A percentile compares a stretch with the other conserved stretches of the same genome.
Conservation (phyloP, 2,329 filamentous ascomycete species). For the Trichoderma sp. region DNA sequence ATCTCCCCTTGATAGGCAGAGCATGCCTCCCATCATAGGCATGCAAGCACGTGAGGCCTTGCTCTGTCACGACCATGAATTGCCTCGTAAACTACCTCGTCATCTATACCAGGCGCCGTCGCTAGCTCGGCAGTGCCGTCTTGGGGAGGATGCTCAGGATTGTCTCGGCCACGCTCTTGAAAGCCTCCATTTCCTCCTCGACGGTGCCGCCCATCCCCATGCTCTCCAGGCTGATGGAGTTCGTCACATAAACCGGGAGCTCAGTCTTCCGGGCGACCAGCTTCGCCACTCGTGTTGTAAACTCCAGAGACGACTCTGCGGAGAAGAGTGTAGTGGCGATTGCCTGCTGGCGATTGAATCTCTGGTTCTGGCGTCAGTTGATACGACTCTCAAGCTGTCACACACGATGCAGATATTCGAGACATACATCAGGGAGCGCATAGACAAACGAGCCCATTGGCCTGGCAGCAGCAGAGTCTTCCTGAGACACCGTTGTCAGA, state of each 20-base stretch:
- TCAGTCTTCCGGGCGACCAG: conserved; percentile 70
- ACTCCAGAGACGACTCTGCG: conserved; percentile 74
- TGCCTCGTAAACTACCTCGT: neutral
- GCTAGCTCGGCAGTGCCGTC: neutral
- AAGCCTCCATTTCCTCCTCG: conserved; percentile 92
- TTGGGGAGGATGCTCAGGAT: conserved; percentile 38
- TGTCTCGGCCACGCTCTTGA: conserved; percentile 69
- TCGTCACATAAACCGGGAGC: conserved; percentile 84
- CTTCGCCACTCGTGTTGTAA: conserved; percentile 80
- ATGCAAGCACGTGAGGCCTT: neutral
- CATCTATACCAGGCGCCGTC: neutral
- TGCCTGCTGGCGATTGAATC: conserved; percentile 56
- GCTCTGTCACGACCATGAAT: neutral
- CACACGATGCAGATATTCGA: neutral
- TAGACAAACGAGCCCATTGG: conserved; percentile 89
- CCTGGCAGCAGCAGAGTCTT: conserved; percentile 48
- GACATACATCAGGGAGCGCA: conserved; percentile 78
- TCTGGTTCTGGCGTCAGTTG: conserved; percentile 34
- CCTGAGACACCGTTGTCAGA: conserved; percentile 55
- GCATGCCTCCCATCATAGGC: neutral
- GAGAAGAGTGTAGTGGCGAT: conserved; percentile 77
- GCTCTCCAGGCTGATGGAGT: conserved; percentile 74
- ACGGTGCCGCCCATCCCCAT: conserved; percentile 74
- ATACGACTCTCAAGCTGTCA: neutral
- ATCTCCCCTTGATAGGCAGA: neutral